These are phyloP conservation scores for Gossypium arboreum DNA, from an alignment of 345 rosid genomes.

Conservation along the genomic window DNA sequence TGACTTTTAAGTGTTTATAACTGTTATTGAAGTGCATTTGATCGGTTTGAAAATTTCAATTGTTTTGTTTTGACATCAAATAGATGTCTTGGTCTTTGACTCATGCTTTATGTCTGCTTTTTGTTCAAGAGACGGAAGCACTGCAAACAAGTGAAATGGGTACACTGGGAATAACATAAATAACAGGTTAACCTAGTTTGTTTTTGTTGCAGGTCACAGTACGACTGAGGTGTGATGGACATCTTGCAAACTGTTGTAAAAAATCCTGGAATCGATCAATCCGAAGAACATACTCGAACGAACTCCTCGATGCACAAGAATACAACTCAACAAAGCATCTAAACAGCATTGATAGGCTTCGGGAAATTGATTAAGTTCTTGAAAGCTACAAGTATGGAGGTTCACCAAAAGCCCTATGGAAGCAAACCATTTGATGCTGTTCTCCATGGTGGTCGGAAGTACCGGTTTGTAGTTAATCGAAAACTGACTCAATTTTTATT, in stretches of 20 bases:
- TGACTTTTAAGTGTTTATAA: neutral
- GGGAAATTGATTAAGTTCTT: conserved; percentile 60
- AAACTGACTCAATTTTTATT: neutral
- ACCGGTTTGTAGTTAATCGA: neutral
- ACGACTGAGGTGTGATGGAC: conserved; percentile 54
- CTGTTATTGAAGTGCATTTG: neutral
- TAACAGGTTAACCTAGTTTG: neutral
- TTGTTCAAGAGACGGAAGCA: too few species aligned
- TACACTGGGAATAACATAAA: neutral
- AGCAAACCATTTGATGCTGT: neutral
- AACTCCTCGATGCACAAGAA: conserved; percentile 56
- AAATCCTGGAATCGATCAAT: conserved; percentile 27
- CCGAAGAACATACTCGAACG: conserved; percentile 70
- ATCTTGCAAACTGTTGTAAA: conserved; percentile 24
- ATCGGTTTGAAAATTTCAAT: neutral
- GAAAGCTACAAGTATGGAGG: neutral
- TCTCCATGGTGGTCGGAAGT: conserved; percentile 24
- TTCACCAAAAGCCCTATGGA: conserved; percentile 1
- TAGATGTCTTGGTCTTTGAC: neutral
- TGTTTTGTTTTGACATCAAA: neutral
- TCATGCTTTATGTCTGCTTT: neutral
- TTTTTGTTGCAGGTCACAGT: conserved; percentile 54
- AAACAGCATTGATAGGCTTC: conserved; percentile 35
- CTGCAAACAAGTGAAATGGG: too few species aligned
- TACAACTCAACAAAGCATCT: conserved; percentile 70